Evolutionary conservation across 441 rosid species (phyloP).

Genomic region (Arabidopsis lyrata): DNA sequence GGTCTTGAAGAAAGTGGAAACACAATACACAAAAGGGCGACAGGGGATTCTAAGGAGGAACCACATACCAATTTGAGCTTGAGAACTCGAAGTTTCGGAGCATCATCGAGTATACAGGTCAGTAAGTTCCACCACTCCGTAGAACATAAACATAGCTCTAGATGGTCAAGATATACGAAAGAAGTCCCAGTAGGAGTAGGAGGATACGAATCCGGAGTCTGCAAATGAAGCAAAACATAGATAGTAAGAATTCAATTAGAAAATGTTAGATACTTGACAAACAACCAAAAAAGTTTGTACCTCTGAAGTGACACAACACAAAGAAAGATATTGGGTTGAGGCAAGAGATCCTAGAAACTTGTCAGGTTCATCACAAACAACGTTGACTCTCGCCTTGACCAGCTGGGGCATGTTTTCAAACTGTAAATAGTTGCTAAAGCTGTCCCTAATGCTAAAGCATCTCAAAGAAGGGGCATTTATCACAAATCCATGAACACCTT

Average conservation of each 20-base stretch:
- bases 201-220: slow-evolving; percentile 1
- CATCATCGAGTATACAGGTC: background rate
- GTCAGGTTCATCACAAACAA: slow-evolving; percentile 12
- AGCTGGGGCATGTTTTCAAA: slow-evolving; percentile 31
- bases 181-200: background rate
- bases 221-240: slow-evolving; percentile 4
- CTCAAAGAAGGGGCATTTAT: slow-evolving; percentile 32
- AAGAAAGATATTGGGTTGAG: slow-evolving; percentile 19
- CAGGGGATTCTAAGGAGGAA: background rate
- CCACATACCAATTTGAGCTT: slow-evolving; percentile 2
- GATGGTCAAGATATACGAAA: slow-evolving; percentile 19
- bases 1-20: background rate
- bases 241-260: background rate
- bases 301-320: slow-evolving; percentile 17
- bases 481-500: slow-evolving; percentile 33
- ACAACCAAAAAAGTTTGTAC: background rate
- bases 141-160: slow-evolving; percentile 32
- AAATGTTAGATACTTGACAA: background rate
- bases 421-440: background rate
- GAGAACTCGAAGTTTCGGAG: slow-evolving; percentile 34
- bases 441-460: slow-evolving; percentile 12
- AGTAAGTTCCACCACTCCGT: slow-evolving; percentile 4
- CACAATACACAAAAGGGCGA: background rate
- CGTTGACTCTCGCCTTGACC: slow-evolving; percentile 13
- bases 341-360: slow-evolving; percentile 17